Percentiles rank a stretch among this genome's conserved stretches.
Conservation (phyloP, 495 filamentous ascomycete species). For the Neurospora sp. region DNA sequence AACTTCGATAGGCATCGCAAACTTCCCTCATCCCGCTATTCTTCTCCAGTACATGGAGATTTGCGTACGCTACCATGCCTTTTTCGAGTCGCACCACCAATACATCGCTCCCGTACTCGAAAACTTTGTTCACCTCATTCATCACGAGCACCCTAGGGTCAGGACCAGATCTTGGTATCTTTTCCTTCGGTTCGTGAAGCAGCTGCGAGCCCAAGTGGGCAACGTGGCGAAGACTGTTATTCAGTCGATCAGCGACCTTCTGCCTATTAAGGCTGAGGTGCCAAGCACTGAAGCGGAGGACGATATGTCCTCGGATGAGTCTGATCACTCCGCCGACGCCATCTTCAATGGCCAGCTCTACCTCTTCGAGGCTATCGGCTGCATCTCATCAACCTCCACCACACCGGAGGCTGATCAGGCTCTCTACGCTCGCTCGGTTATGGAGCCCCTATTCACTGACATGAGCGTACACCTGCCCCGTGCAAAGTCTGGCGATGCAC, state of each 20-base stretch:
- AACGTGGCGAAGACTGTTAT: conserved; percentile 85
- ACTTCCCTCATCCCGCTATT: conserved; percentile 80
- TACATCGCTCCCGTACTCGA: conserved; percentile 81
- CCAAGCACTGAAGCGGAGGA: conserved; percentile 68
- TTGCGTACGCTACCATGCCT: conserved; percentile 83
- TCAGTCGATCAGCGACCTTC: conserved; percentile 75
- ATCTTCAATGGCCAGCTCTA: conserved; percentile 85
- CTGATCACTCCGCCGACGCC: conserved; percentile 76
- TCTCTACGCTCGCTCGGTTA: conserved; percentile 70
- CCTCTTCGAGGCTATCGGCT: conserved; percentile 89
- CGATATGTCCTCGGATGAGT: conserved; percentile 88
- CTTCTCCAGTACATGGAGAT: conserved; percentile 98
- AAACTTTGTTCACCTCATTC: conserved; percentile 80
- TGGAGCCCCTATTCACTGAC: conserved; percentile 75
- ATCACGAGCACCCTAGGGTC: conserved; percentile 75
- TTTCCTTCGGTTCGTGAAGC: conserved; percentile 87
- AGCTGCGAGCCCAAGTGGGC: conserved; percentile 69
- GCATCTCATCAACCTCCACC: conserved; percentile 66
- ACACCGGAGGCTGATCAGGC: conserved; percentile 75
- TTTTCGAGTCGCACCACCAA: conserved; percentile 73
- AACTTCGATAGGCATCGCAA: conserved; percentile 54
- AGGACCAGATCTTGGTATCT: conserved; percentile 92
- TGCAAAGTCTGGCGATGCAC: conserved; percentile 70
- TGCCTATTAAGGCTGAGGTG: conserved; percentile 83
- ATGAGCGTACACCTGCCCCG: conserved; percentile 65